Evolutionary conservation across 495 filamentous ascomycete genomes (phyloP).

Genomic region (Glarea lozoyensis): DNA sequence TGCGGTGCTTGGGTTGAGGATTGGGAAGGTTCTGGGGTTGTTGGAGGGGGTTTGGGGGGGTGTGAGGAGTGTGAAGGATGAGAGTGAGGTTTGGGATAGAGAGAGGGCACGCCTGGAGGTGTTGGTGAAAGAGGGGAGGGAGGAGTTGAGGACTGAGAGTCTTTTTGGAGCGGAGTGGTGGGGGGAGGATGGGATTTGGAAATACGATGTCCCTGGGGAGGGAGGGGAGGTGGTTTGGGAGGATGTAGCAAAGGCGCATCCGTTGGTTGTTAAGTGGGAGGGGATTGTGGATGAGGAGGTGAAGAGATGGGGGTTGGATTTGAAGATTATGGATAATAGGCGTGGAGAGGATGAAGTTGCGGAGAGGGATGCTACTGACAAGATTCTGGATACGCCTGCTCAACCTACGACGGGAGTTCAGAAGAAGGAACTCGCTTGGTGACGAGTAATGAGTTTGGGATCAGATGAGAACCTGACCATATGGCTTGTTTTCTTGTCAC

Average conservation of each 20-base stretch:
- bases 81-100: constrained; percentile 18
- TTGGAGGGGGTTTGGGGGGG: constrained; percentile 54
- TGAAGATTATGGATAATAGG: constrained; percentile 22
- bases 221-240: constrained; percentile 33
- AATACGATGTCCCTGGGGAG: constrained; percentile 39
- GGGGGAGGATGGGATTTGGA: constrained; percentile 52
- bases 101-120: constrained; percentile 25
- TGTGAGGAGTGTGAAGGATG: constrained; percentile 5
- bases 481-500: neutral
- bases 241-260: constrained; percentile 51
- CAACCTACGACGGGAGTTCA: neutral
- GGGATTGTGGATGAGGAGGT: constrained; percentile 32
- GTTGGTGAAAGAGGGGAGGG: constrained; percentile 42
- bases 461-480: neutral
- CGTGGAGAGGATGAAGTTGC: constrained; percentile 2
- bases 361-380: neutral
- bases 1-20: constrained; percentile 62
- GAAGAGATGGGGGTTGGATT: constrained; percentile 30
- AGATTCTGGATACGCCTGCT: neutral
- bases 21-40: constrained; percentile 61
- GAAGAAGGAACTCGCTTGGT: constrained; percentile 1
- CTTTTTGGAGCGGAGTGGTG: constrained; percentile 58
- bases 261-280: constrained; percentile 48
- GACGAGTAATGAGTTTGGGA: neutral
- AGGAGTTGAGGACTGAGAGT: constrained; percentile 49